Evolutionary conservation across 1,284 basidiomycete genomes (phyloP).

Genomic region (Boletus sp.): DNA sequence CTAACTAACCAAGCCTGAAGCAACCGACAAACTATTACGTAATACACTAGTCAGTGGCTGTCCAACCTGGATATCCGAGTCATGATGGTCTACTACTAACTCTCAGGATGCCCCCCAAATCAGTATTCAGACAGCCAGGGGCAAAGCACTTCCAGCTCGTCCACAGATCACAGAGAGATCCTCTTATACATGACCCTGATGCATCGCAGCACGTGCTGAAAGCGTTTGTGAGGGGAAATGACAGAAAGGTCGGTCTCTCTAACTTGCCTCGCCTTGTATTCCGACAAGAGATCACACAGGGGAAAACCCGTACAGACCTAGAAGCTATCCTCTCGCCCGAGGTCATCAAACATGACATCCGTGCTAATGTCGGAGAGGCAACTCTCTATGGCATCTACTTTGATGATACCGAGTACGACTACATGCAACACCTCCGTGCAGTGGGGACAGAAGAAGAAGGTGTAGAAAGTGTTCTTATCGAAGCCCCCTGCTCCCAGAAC

Average conservation of each 20-base stretch:
- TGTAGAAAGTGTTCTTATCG: slow-evolving; percentile 71
- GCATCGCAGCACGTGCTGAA: slow-evolving; percentile 88
- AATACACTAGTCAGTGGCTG: slow-evolving; percentile 23
- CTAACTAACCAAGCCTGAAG: slow-evolving; percentile 18
- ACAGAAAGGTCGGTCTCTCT: slow-evolving; percentile 51
- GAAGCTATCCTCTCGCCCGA: slow-evolving; percentile 58
- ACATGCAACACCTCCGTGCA: slow-evolving; percentile 92
- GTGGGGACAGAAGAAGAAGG: slow-evolving; percentile 74
- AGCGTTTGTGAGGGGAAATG: slow-evolving; percentile 69
- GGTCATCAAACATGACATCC: slow-evolving; percentile 50
- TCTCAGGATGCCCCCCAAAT: slow-evolving; percentile 63
- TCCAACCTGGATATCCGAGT: background rate
- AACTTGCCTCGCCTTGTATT: slow-evolving; percentile 1
- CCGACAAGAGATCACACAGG: slow-evolving; percentile 40
- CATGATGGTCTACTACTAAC: background rate
- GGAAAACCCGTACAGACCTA: slow-evolving; percentile 73
- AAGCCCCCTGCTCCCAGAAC: slow-evolving; percentile 52
- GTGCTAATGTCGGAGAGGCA: slow-evolving; percentile 77
- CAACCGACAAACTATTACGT: slow-evolving; percentile 32
- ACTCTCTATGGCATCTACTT: slow-evolving; percentile 89
- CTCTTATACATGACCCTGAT: slow-evolving; percentile 91
- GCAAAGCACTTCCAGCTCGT: slow-evolving; percentile 95
- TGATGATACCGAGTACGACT: slow-evolving; percentile 98
- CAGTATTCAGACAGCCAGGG: slow-evolving; percentile 85
- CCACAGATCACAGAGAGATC: slow-evolving; percentile 94